Evolutionary conservation across 139 green algal species (phyloP), one percentile per base, ranked within the genome.

Genomic region (Asterochloris erici): DNA sequence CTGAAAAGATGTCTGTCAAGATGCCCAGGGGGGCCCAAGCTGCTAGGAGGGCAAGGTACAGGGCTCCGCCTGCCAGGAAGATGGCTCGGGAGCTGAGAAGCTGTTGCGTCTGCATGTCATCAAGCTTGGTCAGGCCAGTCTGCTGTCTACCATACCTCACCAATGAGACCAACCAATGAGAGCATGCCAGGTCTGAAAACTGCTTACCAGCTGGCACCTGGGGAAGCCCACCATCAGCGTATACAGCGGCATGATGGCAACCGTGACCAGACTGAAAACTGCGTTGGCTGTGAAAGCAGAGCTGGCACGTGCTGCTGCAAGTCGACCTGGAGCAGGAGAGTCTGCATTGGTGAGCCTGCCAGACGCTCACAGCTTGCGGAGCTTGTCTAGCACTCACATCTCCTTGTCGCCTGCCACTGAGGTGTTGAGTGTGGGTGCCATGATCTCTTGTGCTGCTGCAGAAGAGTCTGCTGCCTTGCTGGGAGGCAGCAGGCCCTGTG

Each of bases 241-340:
- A 38, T 95, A 95, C 0, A 94, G 63, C 9, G 92, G 92, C 82
- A 95, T 87, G 28, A 95, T 90, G 9, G 83, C 79, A 14, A 94
- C 75, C 10, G 92, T 95, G 16, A 87, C 83, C 0, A 73, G 64
- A 63, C 85, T 91, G 73, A 95, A 95, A 6, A 90, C 86, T 1
- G 63, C 24, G 19, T 85, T 78, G 14, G 91, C 83, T 0, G 75
- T 54, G 0, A 88, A 14, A 9, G 28, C 10, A 69, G 76, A n/a
- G 26, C 62, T 28, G 27, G 73, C n/a, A 14, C 10, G 28, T 27
- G 69, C 77, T 28, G 29, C n/a, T 77, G 24, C 71, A 77, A 9
- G 4, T 29, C n/a, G 71, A 38, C 24, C n/a, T 77, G n/a, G 71
- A 21, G 71, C 38, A 54, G 38, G 38, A 54, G 6, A 6, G 38